Evolutionary conservation across 2,329 filamentous ascomycete species (phyloP).

Genomic region (Pseudohalonectria lignicola): DNA sequence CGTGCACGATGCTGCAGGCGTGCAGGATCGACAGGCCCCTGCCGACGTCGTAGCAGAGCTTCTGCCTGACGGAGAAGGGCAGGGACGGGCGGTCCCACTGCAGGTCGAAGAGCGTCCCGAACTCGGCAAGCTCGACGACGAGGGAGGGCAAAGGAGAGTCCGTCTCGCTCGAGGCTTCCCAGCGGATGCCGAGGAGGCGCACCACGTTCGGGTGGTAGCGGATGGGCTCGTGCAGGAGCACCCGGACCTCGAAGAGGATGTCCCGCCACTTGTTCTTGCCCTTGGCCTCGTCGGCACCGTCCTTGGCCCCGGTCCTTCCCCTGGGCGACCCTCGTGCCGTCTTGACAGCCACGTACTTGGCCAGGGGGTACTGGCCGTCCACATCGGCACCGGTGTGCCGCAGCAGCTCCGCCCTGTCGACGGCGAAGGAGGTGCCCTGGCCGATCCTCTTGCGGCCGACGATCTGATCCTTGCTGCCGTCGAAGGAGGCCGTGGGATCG

Average conservation of each 20-base stretch:
- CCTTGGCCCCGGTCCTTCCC: too few relatives aligned
- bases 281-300: not conserved
- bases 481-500: slow-evolving; percentile 5
- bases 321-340: slow-evolving; percentile 6
- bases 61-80: slow-evolving; percentile 8
- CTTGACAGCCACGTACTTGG: slow-evolving; percentile 6
- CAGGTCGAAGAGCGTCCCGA: slow-evolving; percentile 6
- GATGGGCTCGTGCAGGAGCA: slow-evolving; percentile 7
- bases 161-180: slow-evolving; percentile 5
- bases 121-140: slow-evolving; percentile 6
- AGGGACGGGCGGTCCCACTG: slow-evolving; percentile 4
- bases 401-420: slow-evolving; percentile 5
- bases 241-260: slow-evolving; percentile 7
- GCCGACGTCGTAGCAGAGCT: slow-evolving; percentile 9
- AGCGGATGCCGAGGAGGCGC: slow-evolving; percentile 6
- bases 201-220: slow-evolving; percentile 9
- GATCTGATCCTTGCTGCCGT: not conserved
- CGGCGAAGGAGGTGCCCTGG: slow-evolving; percentile 6
- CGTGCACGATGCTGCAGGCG: slow-evolving; percentile 5
- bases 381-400: not conserved
- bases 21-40: slow-evolving; percentile 6
- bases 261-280: slow-evolving; percentile 4
- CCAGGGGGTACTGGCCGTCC: too few relatives aligned
- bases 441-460: slow-evolving; percentile 4
- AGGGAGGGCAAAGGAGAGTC: slow-evolving; percentile 7